Percentiles rank a stretch among this genome's conserved stretches.
These are phyloP conservation scores for Adansonia gregorii DNA, from an alignment of 441 rosid genomes.

Conservation along the genomic window DNA sequence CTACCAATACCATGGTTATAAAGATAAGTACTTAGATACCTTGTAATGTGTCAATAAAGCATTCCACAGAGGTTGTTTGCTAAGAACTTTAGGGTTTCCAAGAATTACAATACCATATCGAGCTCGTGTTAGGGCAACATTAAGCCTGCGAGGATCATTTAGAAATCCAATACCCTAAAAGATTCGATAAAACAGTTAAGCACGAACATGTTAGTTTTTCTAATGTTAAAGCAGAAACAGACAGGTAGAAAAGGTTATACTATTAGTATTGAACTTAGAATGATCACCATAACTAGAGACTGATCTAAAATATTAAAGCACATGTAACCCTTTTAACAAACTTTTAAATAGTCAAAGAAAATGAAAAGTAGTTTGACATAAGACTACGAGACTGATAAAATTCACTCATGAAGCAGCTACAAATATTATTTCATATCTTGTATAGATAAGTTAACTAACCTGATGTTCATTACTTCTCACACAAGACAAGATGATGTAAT, in stretches of 20 bases:
- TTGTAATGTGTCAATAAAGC: slow-evolving; percentile 92
- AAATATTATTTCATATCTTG: slow-evolving; percentile 11
- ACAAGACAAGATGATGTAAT: slow-evolving; percentile 96
- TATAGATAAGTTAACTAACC: slow-evolving; percentile 49
- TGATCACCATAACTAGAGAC: slow-evolving; percentile 11
- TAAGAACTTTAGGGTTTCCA: slow-evolving; percentile 97
- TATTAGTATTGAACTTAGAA: neutral
- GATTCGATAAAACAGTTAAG: slow-evolving; percentile 27
- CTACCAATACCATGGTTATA: slow-evolving; percentile 12
- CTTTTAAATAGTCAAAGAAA: neutral
- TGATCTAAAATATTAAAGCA: slow-evolving; percentile 10
- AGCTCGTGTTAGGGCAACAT: slow-evolving; percentile 97
- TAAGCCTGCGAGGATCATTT: slow-evolving; percentile 98
- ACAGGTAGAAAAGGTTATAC: neutral
- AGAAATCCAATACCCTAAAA: slow-evolving; percentile 97
- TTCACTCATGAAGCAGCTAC: neutral
- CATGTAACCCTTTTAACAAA: neutral
- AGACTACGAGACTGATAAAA: slow-evolving; percentile 1
- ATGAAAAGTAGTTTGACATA: neutral
- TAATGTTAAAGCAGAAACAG: slow-evolving; percentile 1
- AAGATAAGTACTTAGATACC: slow-evolving; percentile 48
- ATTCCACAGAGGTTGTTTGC: slow-evolving; percentile 98
- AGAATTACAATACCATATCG: slow-evolving; percentile 96
- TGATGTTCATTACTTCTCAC: slow-evolving; percentile 99
- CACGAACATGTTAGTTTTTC: slow-evolving; percentile 19